Conservation (phyloP, 768 basidiomycete species). For the Lepiota brunneoincarnata region DNA sequence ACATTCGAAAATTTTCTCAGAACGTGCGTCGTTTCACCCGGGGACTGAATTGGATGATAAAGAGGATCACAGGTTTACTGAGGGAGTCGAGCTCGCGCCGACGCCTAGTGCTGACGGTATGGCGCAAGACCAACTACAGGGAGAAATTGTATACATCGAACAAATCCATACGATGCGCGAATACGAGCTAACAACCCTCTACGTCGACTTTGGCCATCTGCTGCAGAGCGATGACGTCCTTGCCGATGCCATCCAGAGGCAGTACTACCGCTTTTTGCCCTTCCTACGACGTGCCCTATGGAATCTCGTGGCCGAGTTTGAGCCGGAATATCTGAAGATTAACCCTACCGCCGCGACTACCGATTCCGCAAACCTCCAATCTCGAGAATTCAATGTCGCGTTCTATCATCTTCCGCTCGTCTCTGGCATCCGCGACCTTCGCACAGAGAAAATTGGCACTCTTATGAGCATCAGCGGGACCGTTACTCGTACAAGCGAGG, state of each 20-base stretch:
- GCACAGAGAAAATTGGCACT: slow-evolving; percentile 92
- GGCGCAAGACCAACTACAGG: slow-evolving; percentile 49
- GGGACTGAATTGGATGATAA: slow-evolving; percentile 2
- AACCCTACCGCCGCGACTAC: slow-evolving; percentile 87
- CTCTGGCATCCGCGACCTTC: slow-evolving; percentile 89
- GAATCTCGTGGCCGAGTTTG: slow-evolving; percentile 84
- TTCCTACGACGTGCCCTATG: slow-evolving; percentile 90
- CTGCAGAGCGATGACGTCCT: slow-evolving; percentile 90
- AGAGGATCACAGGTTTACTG: slow-evolving; percentile 65
- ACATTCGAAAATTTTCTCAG: slow-evolving; percentile 90
- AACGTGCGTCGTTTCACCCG: slow-evolving; percentile 55
- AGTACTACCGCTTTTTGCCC: slow-evolving; percentile 96
- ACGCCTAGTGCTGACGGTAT: slow-evolving; percentile 79
- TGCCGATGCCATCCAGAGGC: slow-evolving; percentile 88
- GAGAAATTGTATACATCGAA: slow-evolving; percentile 80
- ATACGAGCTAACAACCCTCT: slow-evolving; percentile 92
- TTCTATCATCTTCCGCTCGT: slow-evolving; percentile 95
- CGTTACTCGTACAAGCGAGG: slow-evolving; percentile 96
- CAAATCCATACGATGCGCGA: slow-evolving; percentile 96
- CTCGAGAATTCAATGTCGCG: slow-evolving; percentile 92
- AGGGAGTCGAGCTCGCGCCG: slow-evolving; percentile 72
- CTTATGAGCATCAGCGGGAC: slow-evolving; percentile 96
- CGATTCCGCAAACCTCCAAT: slow-evolving; percentile 84
- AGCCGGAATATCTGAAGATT: slow-evolving; percentile 93
- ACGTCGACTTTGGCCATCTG: slow-evolving; percentile 92